phyloP scores from a whole-genome alignment of 345 rosid genomes.

The Anastatica hierochuntica region DNA sequence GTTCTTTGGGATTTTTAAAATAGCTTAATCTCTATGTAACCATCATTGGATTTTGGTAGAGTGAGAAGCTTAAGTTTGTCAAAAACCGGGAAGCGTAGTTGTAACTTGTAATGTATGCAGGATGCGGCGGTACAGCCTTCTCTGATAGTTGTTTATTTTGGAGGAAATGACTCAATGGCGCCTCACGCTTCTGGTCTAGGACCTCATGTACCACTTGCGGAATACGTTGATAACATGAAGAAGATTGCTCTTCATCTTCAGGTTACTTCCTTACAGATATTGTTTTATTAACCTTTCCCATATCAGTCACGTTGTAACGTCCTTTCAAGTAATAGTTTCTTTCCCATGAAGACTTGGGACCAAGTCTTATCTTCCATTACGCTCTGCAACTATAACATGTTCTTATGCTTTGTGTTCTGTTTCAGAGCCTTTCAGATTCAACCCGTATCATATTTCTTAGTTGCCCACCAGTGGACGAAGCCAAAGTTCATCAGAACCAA shows the following conservation, averaged over 20 bases:
- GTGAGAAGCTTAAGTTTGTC: no score
- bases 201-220: conserved; percentile 82
- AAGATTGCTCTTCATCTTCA: conserved; percentile 67
- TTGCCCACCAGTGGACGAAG: conserved; percentile 87
- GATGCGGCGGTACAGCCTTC: conserved; percentile 71
- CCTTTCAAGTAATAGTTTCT: background rate
- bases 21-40: no score
- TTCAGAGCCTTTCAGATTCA: conserved; percentile 68
- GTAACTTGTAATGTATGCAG: conserved; percentile 27
- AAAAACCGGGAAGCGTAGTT: no score
- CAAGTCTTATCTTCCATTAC: background rate
- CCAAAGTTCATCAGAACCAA: conserved; percentile 40
- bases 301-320: no score
- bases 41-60: no score
- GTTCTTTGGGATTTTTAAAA: no score
- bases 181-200: conserved; percentile 92
- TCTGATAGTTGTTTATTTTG: conserved; percentile 82
- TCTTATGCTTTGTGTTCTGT: background rate
- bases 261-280: conserved; percentile 36
- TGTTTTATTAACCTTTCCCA: no score
- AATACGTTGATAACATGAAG: conserved; percentile 80
- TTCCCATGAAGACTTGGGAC: background rate
- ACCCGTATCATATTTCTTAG: conserved; percentile 62
- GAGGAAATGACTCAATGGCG: conserved; percentile 97
- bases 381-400: background rate